These are phyloP conservation scores for Striga hermonthica DNA, from an alignment of 305 asterid species.

Conservation along the genomic window DNA sequence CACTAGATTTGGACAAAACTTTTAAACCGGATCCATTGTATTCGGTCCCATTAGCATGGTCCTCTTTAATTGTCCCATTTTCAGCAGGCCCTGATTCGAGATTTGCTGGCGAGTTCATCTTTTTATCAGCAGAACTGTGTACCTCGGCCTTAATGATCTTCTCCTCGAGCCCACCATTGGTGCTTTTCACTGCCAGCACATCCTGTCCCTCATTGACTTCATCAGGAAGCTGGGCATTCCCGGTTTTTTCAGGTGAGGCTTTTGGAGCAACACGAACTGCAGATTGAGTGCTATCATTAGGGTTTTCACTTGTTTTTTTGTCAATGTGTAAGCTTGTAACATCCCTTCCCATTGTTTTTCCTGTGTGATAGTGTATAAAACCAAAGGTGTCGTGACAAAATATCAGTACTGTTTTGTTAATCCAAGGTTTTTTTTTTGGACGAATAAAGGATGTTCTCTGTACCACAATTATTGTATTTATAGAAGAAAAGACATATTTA, in stretches of 20 bases:
- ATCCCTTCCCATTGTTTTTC: conserved; percentile 69
- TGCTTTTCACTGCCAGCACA: conserved; percentile 46
- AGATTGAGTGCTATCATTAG: conserved; percentile 38
- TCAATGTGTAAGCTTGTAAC: conserved; percentile 51
- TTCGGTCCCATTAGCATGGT: too few relatives aligned
- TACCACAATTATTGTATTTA: background rate
- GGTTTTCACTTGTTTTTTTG: conserved; percentile 47
- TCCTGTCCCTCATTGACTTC: conserved; percentile 43
- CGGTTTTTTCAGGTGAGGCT: conserved; percentile 43
- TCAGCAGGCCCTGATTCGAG: conserved; percentile 3
- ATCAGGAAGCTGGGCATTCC: too few relatives aligned
- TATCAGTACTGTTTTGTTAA: background rate
- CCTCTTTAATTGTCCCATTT: conserved; percentile 25
- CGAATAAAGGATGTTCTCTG: background rate
- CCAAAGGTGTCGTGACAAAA: conserved; percentile 16
- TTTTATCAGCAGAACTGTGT: too few relatives aligned
- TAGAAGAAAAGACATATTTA: background rate
- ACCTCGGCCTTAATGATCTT: conserved; percentile 29
- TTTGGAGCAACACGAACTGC: too few relatives aligned
- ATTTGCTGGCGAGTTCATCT: background rate
- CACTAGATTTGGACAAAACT: conserved; percentile 17
- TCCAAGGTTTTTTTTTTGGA: conserved; percentile 19
- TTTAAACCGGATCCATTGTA: too few relatives aligned
- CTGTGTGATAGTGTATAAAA: conserved; percentile 37
- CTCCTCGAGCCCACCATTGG: conserved; percentile 35